A percentile compares a stretch with the other conserved stretches of the same genome.
Conservation (phyloP, 306 rosid genomes). For the Sechiopsis laciniata region DNA sequence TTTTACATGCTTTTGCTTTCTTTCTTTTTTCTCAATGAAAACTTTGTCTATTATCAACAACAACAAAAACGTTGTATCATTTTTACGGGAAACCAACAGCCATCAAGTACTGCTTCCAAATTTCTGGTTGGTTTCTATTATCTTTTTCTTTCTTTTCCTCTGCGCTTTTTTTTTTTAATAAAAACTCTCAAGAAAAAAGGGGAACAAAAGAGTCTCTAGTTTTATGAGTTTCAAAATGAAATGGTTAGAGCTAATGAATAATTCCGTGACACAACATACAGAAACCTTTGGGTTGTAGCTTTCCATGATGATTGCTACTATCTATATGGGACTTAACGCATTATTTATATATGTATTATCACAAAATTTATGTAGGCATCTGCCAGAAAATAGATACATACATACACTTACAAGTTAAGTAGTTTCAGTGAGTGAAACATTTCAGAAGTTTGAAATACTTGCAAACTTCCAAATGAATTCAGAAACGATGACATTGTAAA, state of each 20-base stretch:
- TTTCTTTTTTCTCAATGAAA: too few relatives aligned
- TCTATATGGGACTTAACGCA: not conserved
- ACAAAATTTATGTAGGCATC: too few relatives aligned
- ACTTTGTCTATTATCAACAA: too few relatives aligned
- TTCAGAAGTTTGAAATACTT: not conserved
- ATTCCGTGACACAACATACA: not conserved
- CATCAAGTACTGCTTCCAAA: not conserved
- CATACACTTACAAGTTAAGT: not conserved
- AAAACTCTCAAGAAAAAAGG: not conserved
- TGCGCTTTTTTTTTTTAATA: not conserved
- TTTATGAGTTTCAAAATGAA: not conserved
- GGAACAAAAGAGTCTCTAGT: not conserved
- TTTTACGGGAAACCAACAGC: not conserved
- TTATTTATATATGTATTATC: too few relatives aligned
- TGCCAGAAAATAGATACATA: not conserved
- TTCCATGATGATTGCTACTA: not conserved
- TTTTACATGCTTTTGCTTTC: too few relatives aligned
- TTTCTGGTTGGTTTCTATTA: conserved; percentile 5
- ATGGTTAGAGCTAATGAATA: not conserved
- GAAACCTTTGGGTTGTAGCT: not conserved
- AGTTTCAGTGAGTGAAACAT: not conserved
- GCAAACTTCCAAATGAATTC: not conserved
- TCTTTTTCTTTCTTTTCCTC: not conserved
- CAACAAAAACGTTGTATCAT: not conserved
- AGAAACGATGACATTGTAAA: not conserved